Conservation (phyloP, 2,329 filamentous ascomycete species). For the Neocucurbitaria cava region DNA sequence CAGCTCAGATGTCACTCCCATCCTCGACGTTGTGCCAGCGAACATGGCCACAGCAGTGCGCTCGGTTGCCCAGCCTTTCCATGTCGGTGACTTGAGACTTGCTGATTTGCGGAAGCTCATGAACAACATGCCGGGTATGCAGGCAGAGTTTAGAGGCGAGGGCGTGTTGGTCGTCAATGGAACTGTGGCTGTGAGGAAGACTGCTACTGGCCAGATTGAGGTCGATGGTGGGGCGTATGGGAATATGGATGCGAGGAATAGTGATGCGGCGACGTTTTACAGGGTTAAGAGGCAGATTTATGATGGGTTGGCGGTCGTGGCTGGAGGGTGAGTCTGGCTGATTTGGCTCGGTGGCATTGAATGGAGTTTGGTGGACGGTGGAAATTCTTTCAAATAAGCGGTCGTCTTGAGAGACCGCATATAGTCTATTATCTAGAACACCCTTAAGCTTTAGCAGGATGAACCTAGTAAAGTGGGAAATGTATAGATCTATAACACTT, state of each 20-base stretch:
- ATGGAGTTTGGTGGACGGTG: not conserved
- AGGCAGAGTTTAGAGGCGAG: constrained; percentile 91
- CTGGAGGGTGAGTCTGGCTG: constrained; percentile 55
- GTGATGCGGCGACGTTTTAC: constrained; percentile 73
- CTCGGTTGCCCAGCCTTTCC: constrained; percentile 83
- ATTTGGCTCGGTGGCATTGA: not conserved
- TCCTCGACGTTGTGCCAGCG: constrained; percentile 66
- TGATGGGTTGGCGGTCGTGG: constrained; percentile 89
- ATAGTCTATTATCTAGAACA: too few species aligned
- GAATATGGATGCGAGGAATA: constrained; percentile 51
- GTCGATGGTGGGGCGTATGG: constrained; percentile 67
- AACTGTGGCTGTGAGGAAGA: constrained; percentile 86
- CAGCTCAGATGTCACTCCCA: constrained; percentile 58
- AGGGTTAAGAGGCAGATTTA: constrained; percentile 92
- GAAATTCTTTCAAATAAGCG: too few species aligned
- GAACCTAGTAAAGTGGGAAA: too few species aligned
- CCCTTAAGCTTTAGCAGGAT: too few species aligned
- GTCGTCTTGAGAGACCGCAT: too few species aligned
- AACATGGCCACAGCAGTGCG: constrained; percentile 74
- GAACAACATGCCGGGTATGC: constrained; percentile 76
- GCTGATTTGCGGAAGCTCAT: constrained; percentile 87
- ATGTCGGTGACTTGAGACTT: constrained; percentile 90
- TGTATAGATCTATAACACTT: too few species aligned
- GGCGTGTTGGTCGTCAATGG: constrained; percentile 90
- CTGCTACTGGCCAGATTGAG: constrained; percentile 83